Conservation (phyloP, 2,329 filamentous ascomycete species). For the Pseudopithomyces maydicus region DNA sequence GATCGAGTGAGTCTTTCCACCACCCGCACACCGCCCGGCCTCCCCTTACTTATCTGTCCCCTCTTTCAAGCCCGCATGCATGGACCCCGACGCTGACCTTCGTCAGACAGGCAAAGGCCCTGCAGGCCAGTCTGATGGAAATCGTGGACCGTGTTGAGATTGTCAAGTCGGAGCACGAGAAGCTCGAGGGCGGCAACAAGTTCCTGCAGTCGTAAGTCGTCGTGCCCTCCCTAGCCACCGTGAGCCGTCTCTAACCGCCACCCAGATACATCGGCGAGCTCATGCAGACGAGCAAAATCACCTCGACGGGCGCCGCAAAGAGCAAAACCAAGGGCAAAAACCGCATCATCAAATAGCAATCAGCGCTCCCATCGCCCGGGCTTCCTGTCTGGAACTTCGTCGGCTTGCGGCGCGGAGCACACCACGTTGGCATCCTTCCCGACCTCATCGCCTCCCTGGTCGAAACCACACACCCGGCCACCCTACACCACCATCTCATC, state of each 20-base stretch:
- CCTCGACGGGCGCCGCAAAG: constrained; percentile 58
- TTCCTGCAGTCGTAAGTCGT: constrained; percentile 75
- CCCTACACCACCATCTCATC: constrained; percentile 37
- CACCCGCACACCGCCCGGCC: background rate
- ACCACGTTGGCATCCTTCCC: constrained; percentile 34
- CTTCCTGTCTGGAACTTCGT: constrained; percentile 14
- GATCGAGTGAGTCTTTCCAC: constrained; percentile 59
- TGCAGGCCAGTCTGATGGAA: constrained; percentile 87
- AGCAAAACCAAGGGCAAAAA: constrained; percentile 52
- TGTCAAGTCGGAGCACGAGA: constrained; percentile 92
- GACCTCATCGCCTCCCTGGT: constrained; percentile 32
- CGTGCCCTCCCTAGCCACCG: background rate
- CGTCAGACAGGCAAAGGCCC: constrained; percentile 78
- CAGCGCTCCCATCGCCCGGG: constrained; percentile 24
- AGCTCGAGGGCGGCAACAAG: constrained; percentile 94
- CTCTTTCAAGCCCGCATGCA: constrained; percentile 13
- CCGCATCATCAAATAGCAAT: constrained; percentile 43
- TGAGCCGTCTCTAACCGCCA: constrained; percentile 17
- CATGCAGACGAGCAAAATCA: constrained; percentile 74
- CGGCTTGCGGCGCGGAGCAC: constrained; percentile 23
- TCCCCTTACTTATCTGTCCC: constrained; percentile 16
- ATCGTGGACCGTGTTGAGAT: constrained; percentile 94
- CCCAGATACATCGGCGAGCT: constrained; percentile 94
- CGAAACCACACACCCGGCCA: constrained; percentile 33
- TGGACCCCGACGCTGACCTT: constrained; percentile 28